Conservation (phyloP, 192 early-diverging fungal species). For the Cetraspora pellucida region DNA sequence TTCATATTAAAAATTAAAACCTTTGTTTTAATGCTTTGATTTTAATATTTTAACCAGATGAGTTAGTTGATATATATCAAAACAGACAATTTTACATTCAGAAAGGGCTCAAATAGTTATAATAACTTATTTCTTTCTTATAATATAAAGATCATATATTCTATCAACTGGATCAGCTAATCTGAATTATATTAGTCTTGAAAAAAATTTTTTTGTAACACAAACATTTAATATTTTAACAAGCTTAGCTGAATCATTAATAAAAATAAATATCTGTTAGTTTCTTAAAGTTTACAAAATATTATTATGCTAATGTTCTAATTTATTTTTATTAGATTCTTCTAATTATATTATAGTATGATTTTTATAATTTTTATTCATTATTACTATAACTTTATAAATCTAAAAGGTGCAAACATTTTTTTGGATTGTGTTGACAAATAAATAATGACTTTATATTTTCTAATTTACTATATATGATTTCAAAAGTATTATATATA, state of each 20-base stretch:
- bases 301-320: too few relatives aligned
- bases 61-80: constrained; percentile 5
- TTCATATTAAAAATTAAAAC: background rate
- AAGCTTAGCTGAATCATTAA: background rate
- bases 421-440: too few relatives aligned
- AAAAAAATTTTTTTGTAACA: background rate
- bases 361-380: too few relatives aligned
- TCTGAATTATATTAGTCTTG: background rate
- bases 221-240: background rate
- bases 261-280: background rate
- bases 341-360: too few relatives aligned
- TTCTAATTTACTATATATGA: too few relatives aligned
- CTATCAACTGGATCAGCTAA: background rate
- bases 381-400: too few relatives aligned
- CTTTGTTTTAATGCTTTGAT: background rate
- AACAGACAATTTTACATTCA: background rate
- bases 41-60: background rate
- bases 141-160: background rate
- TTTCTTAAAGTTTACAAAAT: too few relatives aligned
- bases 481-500: too few relatives aligned
- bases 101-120: background rate
- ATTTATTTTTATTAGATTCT: too few relatives aligned
- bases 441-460: too few relatives aligned
- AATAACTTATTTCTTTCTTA: background rate
- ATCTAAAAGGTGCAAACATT: too few relatives aligned